Evolutionary conservation across 495 filamentous ascomycete genomes (phyloP).

Genomic region (Evernia prunastri): DNA sequence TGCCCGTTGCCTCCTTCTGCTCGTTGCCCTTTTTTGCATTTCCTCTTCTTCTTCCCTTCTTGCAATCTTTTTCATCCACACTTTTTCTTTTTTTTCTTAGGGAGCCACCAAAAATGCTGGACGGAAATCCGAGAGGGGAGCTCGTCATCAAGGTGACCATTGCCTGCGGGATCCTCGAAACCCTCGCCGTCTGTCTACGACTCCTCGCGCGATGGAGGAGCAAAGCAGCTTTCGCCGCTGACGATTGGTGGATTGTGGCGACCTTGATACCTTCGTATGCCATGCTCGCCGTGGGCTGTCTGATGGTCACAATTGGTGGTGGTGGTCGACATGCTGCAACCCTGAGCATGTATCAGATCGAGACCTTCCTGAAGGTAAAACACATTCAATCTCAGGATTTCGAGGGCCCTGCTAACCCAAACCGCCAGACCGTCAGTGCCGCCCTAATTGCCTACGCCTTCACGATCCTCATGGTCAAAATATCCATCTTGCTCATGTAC

Average conservation of each 20-base stretch:
- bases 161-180: slow-evolving; percentile 18
- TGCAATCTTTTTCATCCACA: neutral
- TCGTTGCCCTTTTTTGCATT: no score
- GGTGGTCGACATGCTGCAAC: slow-evolving; percentile 6
- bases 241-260: slow-evolving; percentile 20
- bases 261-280: slow-evolving; percentile 17
- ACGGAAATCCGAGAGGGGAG: slow-evolving; percentile 11
- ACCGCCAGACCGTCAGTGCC: slow-evolving; percentile 29
- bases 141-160: slow-evolving; percentile 12
- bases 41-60: neutral
- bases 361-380: slow-evolving; percentile 12
- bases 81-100: no score
- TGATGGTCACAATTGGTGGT: slow-evolving; percentile 12
- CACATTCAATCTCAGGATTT: neutral
- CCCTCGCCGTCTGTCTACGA: slow-evolving; percentile 13
- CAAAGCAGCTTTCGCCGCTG: slow-evolving; percentile 16
- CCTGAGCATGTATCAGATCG: slow-evolving; percentile 4
- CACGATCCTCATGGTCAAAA: slow-evolving; percentile 32
- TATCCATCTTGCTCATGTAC: slow-evolving; percentile 35
- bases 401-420: neutral
- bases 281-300: slow-evolving; percentile 16
- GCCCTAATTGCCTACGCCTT: slow-evolving; percentile 35
- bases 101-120: neutral
- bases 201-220: slow-evolving; percentile 16
- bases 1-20: no score